These are phyloP conservation scores for Globisporangium acanthophoron DNA, from an alignment of 352 stramenopile species.

Conservation along the genomic window DNA sequence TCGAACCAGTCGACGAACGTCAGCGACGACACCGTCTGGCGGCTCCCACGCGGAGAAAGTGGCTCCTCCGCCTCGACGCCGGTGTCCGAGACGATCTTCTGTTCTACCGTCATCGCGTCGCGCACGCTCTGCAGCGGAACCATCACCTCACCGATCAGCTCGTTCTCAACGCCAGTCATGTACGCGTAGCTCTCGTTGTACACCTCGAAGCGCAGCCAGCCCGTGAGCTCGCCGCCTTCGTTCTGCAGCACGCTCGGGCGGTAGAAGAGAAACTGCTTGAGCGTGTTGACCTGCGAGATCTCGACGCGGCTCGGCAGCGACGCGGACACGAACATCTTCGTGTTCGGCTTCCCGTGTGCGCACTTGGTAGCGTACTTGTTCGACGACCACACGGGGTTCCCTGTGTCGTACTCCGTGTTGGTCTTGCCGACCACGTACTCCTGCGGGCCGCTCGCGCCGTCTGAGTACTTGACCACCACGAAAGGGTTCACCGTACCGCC, in stretches of 20 bases:
- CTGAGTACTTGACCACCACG: slow-evolving; percentile 66
- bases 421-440: slow-evolving; percentile 72
- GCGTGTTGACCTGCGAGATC: slow-evolving; percentile 52
- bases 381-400: slow-evolving; percentile 61
- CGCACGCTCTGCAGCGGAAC: slow-evolving; percentile 65
- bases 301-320: slow-evolving; percentile 53
- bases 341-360: slow-evolving; percentile 58
- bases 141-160: slow-evolving; percentile 68
- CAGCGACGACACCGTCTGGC: slow-evolving; percentile 51
- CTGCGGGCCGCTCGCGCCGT: slow-evolving; percentile 36
- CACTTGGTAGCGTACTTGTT: slow-evolving; percentile 62
- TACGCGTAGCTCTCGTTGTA: slow-evolving; percentile 75
- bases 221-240: slow-evolving; percentile 28
- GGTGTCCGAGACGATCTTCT: slow-evolving; percentile 36
- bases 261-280: slow-evolving; percentile 82
- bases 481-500: slow-evolving; percentile 46
- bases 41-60: slow-evolving; percentile 2
- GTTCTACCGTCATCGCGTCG: slow-evolving; percentile 55
- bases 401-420: slow-evolving; percentile 81
- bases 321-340: slow-evolving; percentile 52
- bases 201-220: slow-evolving; percentile 72
- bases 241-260: slow-evolving; percentile 25
- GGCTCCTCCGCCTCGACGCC: slow-evolving; percentile 15
- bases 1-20: slow-evolving; percentile 81
- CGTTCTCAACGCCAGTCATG: slow-evolving; percentile 68